Evolutionary conservation across 2,329 filamentous ascomycete genomes (phyloP).

Genomic region (Aspergillus neotritici): DNA sequence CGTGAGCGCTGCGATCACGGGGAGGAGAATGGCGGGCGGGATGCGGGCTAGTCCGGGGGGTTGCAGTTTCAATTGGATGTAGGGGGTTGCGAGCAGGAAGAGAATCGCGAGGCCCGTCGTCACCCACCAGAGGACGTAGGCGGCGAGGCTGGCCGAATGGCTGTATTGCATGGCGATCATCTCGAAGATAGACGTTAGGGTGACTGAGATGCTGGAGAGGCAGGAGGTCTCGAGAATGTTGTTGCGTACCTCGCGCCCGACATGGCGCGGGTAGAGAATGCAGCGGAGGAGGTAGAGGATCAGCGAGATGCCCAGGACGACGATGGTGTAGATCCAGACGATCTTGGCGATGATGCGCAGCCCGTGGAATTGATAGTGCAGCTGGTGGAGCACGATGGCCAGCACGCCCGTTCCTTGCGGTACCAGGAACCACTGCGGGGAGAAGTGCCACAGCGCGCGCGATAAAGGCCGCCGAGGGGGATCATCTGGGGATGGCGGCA

Average conservation of each 20-base stretch:
- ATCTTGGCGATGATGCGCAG: constrained; percentile 33
- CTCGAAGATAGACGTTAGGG: constrained; percentile 31
- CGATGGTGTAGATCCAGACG: constrained; percentile 37
- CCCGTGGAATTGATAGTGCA: constrained; percentile 39
- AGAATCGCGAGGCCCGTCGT: constrained; percentile 28
- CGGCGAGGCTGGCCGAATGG: constrained; percentile 18
- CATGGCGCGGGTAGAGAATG: constrained; percentile 27
- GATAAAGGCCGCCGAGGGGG: constrained; percentile 5
- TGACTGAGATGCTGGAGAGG: constrained; percentile 35
- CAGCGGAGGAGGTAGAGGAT: constrained; percentile 30
- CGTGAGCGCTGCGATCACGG: constrained; percentile 37
- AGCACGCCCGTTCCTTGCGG: constrained; percentile 37
- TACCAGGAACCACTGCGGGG: constrained; percentile 35
- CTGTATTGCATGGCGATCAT: constrained; percentile 47
- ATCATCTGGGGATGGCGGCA: background rate
- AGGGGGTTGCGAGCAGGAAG: constrained; percentile 31
- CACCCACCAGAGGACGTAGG: constrained; percentile 41
- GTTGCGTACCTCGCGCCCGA: constrained; percentile 23
- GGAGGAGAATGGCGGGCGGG: constrained; percentile 33
- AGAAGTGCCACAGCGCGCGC: constrained; percentile 29
- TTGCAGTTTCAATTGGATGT: constrained; percentile 33
- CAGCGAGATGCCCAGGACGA: constrained; percentile 25
- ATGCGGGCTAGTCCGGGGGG: constrained; percentile 31
- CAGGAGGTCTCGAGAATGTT: constrained; percentile 35
- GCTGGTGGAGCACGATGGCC: constrained; percentile 31